Conservation (phyloP, 192 early-diverging fungal species). For the Coemansia sp. region DNA sequence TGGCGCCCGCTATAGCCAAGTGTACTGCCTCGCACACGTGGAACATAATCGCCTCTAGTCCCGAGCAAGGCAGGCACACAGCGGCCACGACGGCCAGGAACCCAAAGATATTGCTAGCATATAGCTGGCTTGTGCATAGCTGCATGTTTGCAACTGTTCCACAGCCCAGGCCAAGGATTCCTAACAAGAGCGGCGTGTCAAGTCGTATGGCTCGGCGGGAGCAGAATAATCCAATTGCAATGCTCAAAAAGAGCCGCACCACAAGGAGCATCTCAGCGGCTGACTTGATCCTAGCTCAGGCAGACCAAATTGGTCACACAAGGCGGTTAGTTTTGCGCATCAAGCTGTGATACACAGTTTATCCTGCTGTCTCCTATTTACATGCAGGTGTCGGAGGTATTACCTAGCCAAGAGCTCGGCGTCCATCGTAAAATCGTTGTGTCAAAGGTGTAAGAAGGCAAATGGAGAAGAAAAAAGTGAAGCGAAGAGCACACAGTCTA, state of each 20-base stretch:
- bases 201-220: background rate
- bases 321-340: background rate
- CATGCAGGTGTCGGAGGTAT: background rate
- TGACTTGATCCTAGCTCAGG: constrained; percentile 4
- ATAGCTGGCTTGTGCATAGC: background rate
- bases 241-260: background rate
- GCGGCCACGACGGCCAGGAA: background rate
- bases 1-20: background rate
- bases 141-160: background rate
- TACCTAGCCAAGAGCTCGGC: background rate
- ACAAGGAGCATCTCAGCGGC: background rate
- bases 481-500: no score
- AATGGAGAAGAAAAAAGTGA: background rate
- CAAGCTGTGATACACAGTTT: background rate
- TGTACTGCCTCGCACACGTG: background rate
- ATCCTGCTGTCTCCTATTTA: background rate
- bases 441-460: background rate
- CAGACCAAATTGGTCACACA: background rate
- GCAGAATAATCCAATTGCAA: background rate
- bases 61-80: background rate
- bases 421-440: background rate
- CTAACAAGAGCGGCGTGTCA: background rate
- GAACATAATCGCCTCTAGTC: background rate
- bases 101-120: background rate
- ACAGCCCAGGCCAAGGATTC: background rate